Evolutionary conservation across 305 asterid species (phyloP).

Genomic region (Withania somnifera): DNA sequence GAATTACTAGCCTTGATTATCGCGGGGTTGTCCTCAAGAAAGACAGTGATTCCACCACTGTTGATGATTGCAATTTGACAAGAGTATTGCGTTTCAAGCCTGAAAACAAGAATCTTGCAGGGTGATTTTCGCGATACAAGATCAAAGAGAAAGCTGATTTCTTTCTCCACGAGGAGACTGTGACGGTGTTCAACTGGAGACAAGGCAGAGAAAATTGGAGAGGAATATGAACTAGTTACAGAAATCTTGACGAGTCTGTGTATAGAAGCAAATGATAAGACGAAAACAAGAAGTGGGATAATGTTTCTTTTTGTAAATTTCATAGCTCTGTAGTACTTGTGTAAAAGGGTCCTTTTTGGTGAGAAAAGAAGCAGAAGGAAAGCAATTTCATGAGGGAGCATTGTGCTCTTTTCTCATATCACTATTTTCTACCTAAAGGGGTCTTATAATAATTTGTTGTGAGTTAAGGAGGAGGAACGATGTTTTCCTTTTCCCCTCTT

Average conservation of each 20-base stretch:
- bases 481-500: conserved; percentile 27
- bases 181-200: conserved; percentile 6
- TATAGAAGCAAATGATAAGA: conserved; percentile 42
- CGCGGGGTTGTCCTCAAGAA: conserved; percentile 41
- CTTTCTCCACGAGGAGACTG: conserved; percentile 37
- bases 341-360: conserved; percentile 21
- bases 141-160: conserved; percentile 31
- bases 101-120: conserved; percentile 65
- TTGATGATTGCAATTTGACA: conserved; percentile 32
- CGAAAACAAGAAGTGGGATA: conserved; percentile 43
- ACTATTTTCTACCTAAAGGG: neutral
- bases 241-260: conserved; percentile 49
- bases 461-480: conserved; percentile 48
- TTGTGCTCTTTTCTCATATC: conserved; percentile 22
- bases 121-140: conserved; percentile 46
- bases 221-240: conserved; percentile 25
- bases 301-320: conserved; percentile 36
- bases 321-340: conserved; percentile 28
- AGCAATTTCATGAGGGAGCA: conserved; percentile 43
- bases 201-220: conserved; percentile 14
- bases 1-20: conserved; percentile 11
- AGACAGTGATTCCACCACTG: conserved; percentile 44
- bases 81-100: conserved; percentile 34
- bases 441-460: conserved; percentile 4
- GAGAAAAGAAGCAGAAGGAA: conserved; percentile 24